A percentile compares a stretch with the other conserved stretches of the same genome.
Evolutionary conservation across 1,284 basidiomycete species (phyloP).

Genomic region (Cutaneotrichosporon sp.): DNA sequence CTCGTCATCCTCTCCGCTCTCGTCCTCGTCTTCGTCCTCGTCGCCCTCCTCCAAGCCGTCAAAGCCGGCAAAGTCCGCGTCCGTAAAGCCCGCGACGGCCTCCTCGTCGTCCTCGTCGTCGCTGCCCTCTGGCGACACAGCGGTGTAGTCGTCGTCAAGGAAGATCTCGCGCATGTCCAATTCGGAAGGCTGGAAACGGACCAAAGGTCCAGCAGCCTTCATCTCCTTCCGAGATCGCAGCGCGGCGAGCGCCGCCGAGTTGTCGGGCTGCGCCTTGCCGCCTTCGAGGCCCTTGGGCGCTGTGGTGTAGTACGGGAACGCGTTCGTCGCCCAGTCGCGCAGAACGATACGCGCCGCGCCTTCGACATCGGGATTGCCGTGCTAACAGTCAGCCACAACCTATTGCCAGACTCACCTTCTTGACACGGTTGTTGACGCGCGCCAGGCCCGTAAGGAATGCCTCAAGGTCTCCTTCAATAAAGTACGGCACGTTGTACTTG

Average conservation of each 20-base stretch:
- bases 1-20: constrained; percentile 30
- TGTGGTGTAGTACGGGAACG: constrained; percentile 70
- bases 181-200: constrained; percentile 55
- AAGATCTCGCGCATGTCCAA: constrained; percentile 56
- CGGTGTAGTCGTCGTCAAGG: constrained; percentile 56
- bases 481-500: constrained; percentile 79
- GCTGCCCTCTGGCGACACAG: constrained; percentile 25
- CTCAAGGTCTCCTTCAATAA: constrained; percentile 62
- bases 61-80: constrained; percentile 36
- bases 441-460: constrained; percentile 80
- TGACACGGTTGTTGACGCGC: constrained; percentile 70
- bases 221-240: constrained; percentile 61
- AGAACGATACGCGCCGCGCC: constrained; percentile 76
- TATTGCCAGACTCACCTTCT: constrained; percentile 52
- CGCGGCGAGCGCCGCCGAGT: constrained; percentile 51
- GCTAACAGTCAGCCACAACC: constrained; percentile 9
- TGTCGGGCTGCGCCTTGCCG: constrained; percentile 38
- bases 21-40: constrained; percentile 30
- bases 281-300: constrained; percentile 50
- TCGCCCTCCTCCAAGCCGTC: constrained; percentile 23
- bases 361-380: constrained; percentile 74
- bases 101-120: constrained; percentile 45
- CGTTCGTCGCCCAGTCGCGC: constrained; percentile 81
- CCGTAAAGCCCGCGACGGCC: constrained; percentile 26
- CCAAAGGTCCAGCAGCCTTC: constrained; percentile 52